Percentiles rank a stretch among this genome's conserved stretches.
These are phyloP conservation scores for Elsinoe fawcettii DNA, from an alignment of 2,329 filamentous ascomycete genomes.

Conservation along the genomic window DNA sequence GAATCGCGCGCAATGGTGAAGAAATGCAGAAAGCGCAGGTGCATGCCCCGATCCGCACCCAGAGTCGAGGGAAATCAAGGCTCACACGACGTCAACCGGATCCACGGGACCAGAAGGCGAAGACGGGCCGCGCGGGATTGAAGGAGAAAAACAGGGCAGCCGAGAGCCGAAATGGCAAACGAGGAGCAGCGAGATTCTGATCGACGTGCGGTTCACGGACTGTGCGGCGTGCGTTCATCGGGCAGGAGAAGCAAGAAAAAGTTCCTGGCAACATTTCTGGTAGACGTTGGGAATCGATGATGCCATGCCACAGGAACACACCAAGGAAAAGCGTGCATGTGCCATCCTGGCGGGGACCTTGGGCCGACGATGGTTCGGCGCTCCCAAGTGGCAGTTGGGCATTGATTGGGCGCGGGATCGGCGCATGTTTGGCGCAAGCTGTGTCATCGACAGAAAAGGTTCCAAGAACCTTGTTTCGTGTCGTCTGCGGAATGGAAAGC, in stretches of 20 bases:
- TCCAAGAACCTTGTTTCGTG: conserved; percentile 1
- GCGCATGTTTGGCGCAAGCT: conserved; percentile 2
- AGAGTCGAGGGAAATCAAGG: background rate
- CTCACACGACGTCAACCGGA: conserved; percentile 10
- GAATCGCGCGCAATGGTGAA: no score
- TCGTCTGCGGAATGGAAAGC: background rate
- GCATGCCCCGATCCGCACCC: background rate
- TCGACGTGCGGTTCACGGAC: background rate
- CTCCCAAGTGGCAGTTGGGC: background rate
- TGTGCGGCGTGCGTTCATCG: background rate
- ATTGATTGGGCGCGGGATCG: background rate
- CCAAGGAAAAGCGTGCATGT: background rate
- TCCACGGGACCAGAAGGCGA: background rate
- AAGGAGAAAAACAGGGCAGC: background rate
- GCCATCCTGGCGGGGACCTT: background rate
- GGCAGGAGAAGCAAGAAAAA: background rate
- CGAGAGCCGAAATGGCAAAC: background rate
- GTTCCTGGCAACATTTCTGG: background rate
- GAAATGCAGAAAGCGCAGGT: no score
- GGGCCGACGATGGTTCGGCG: background rate
- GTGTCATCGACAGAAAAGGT: conserved; percentile 1
- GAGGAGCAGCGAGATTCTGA: background rate
- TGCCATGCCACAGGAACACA: background rate
- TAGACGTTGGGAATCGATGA: background rate
- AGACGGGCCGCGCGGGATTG: background rate